Evolutionary conservation across 1,284 basidiomycete genomes (phyloP), one percentile per base, ranked within the genome.

Genomic region (Boletus sp.): DNA sequence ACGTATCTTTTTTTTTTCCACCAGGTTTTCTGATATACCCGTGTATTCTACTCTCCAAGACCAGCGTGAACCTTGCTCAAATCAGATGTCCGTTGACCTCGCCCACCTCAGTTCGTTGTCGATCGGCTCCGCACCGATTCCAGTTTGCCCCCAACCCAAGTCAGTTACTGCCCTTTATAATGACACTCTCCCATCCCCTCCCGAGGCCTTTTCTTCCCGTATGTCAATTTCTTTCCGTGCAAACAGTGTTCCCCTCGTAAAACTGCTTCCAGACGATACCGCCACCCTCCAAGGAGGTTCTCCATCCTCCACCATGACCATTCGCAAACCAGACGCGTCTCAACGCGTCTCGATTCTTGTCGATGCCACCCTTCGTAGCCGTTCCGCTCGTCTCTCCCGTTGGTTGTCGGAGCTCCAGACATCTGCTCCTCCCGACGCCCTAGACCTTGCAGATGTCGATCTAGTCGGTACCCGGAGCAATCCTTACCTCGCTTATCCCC

Each of bases 371-470:
- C 56, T 69, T 46, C 62, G 62, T 13, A 70, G 70, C 46, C 77
- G 78, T 40, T 78, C 81, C 10, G 83, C 80, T 61, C 74, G 78
- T 61, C 71, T 87, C 48, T 74, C 82, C 56, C 78, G 75, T 50
- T 88, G 85, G 85, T 78, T 88, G 41, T 69, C 74, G 36, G 82
- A 86, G 39, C 80, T 85, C 60, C 79, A 78, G 52, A 51, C 46
- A 9, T 56, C 38, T 57, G 57, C 48, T 32, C 58, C 37, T 29
- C 46, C 49, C 20, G 61, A 58, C 37, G 14, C 43, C 22, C 14
- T 57, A 6, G 64, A 66, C 53, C 49, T 59, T 30, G 51, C 57
- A 2, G 52, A 61, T 32, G 54, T 57, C 22, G 57, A 65, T 32
- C 60, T 60, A 26, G 52, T 67, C 25, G 61, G 66, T 29, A 65